These are phyloP conservation scores for Elsinoe necatrix DNA, from an alignment of 2,329 filamentous ascomycete genomes.

Conservation along the genomic window DNA sequence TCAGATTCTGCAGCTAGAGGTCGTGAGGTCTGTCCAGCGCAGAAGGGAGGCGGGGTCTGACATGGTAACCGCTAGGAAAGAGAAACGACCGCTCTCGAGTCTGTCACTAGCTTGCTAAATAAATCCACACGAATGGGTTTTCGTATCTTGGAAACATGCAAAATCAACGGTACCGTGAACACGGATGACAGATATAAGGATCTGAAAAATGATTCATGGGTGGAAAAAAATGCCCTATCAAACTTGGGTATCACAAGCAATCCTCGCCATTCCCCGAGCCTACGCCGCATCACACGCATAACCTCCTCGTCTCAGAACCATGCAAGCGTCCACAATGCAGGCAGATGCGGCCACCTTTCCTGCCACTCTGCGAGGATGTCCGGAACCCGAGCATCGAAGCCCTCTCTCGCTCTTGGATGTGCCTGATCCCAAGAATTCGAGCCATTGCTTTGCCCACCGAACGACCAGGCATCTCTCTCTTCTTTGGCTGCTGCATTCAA, in stretches of 20 bases:
- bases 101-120: background rate
- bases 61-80: slow-evolving; percentile 1
- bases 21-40: background rate
- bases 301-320: slow-evolving; percentile 55
- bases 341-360: slow-evolving; percentile 84
- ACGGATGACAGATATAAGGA: background rate
- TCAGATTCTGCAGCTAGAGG: slow-evolving; percentile 13
- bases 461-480: slow-evolving; percentile 69
- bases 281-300: slow-evolving; percentile 13
- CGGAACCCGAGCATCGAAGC: slow-evolving; percentile 88
- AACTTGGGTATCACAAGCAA: slow-evolving; percentile 1
- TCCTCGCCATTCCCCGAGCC: background rate
- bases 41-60: background rate
- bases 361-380: slow-evolving; percentile 91
- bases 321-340: slow-evolving; percentile 85
- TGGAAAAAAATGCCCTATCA: background rate
- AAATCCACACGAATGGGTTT: background rate
- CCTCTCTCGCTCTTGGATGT: slow-evolving; percentile 55
- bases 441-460: slow-evolving; percentile 36
- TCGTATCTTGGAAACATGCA: background rate
- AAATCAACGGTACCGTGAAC: background rate
- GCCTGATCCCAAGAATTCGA: slow-evolving; percentile 63
- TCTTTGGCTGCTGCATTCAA: slow-evolving; percentile 72
- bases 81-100: background rate
- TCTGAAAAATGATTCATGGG: background rate